Base-by-base conservation (phyloP, 257 asterid genomes). In the Voacanga thouarsii region DNA sequence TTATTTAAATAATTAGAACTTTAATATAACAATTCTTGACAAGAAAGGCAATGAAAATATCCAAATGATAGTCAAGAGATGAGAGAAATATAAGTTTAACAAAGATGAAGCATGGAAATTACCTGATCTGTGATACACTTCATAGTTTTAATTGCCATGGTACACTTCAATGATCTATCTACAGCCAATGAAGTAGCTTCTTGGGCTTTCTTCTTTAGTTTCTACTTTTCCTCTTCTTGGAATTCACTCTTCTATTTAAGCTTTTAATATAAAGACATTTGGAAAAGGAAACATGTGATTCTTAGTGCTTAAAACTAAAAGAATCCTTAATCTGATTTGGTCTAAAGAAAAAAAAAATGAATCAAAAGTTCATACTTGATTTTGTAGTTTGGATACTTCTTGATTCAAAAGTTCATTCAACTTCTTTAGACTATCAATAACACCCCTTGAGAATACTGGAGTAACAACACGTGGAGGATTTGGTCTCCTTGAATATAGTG, bases 401-500 rank as follows among this genome's bases (percentile, higher is more conserved):
- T 93, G 98, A 30, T 84, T 85, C 81, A 93, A 74, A 80, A 88
- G 75, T 66, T 93, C 97, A 55, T 95, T 95, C 1, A 97, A 81
- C 87, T 84, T 93, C 87, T 91, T 92, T 59, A 95, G 86, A 64
- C 92, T 88, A 75, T 95, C 99, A 39, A 93, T 77, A 23, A 90
- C 89, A 51, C 99, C 99, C 83, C 95, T 87, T 5, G 99, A 96
- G 70, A 88, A 84, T 5, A 85, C 91, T 0, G 99, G 97, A 28
- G 97, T 81, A 37, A 86, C 89, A 14, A 96, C 78, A 41, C 90
- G 92, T 49, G 98, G 93, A 80, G 99, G 96, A 79, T 97, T 96
- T 7, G 97, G 92, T 66, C 94, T 87, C 81, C 99, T 88, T 7
- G 98, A 87, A 89, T 90, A 96, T 0, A 97, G 99, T 10, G 97